phyloP scores from a whole-genome alignment of 768 basidiomycete genomes.

The Exidia glandulosa region DNA sequence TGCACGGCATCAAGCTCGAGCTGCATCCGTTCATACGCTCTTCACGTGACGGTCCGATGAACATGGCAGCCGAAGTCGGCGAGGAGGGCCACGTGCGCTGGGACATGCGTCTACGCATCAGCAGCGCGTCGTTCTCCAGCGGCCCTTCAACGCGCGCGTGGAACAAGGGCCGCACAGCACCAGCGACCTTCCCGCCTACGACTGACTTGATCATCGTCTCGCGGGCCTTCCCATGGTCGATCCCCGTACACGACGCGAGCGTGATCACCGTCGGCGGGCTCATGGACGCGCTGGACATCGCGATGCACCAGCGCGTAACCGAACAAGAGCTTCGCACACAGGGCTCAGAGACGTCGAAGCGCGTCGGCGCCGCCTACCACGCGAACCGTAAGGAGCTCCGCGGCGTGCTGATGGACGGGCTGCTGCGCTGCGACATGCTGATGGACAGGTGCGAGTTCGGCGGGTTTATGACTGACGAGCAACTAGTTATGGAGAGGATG shows the following conservation, averaged over 20 bases:
- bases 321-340: not conserved
- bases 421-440: not conserved
- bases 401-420: not conserved
- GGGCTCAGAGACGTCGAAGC: not conserved
- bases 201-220: conserved; percentile 42
- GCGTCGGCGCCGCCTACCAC: not conserved
- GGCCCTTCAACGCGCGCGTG: conserved; percentile 53
- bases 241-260: conserved; percentile 36
- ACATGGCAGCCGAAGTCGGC: conserved; percentile 24
- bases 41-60: conserved; percentile 17
- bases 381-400: not conserved
- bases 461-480: not conserved
- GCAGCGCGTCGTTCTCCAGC: conserved; percentile 48
- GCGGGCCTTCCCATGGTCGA: conserved; percentile 42
- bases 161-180: conserved; percentile 50
- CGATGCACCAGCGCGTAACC: conserved; percentile 31
- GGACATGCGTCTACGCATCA: conserved; percentile 63
- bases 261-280: conserved; percentile 64
- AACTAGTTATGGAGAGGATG: not conserved
- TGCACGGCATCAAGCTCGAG: not conserved
- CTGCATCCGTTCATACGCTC: not conserved
- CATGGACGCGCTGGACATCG: conserved; percentile 40
- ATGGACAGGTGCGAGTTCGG: not conserved
- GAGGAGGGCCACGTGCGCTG: conserved; percentile 48
- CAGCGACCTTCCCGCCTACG: conserved; percentile 56